These are phyloP conservation scores for Aristolochia californica DNA, from an alignment of 164 flowering plant genomes.

Conservation along the genomic window DNA sequence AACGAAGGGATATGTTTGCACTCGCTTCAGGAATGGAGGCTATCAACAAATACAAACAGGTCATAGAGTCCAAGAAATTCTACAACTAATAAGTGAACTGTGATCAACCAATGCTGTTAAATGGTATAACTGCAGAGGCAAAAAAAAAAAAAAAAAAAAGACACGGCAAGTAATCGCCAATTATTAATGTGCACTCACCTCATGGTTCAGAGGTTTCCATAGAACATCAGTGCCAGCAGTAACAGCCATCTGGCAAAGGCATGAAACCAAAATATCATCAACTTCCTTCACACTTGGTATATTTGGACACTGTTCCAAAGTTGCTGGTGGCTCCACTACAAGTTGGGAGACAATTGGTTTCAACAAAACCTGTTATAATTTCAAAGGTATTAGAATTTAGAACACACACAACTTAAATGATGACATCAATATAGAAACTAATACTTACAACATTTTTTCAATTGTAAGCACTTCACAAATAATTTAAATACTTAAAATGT, in stretches of 20 bases:
- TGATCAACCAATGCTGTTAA: background rate
- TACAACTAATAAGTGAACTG: background rate
- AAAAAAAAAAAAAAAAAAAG: background rate
- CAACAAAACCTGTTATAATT: slow-evolving; percentile 44
- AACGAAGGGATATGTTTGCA: background rate
- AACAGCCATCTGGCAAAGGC: slow-evolving; percentile 91
- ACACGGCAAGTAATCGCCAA: background rate
- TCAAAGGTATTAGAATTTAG: background rate
- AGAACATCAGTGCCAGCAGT: slow-evolving; percentile 73
- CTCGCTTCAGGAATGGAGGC: background rate
- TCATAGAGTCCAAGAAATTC: background rate
- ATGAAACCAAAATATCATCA: slow-evolving; percentile 61
- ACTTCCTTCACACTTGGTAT: slow-evolving; percentile 60
- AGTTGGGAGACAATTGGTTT: slow-evolving; percentile 88
- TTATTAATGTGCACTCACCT: slow-evolving; percentile 31
- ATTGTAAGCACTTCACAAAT: too few species aligned
- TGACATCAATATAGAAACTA: too few species aligned
- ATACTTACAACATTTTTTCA: too few species aligned
- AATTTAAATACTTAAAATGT: too few species aligned
- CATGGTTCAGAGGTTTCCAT: slow-evolving; percentile 88
- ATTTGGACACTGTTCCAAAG: slow-evolving; percentile 30
- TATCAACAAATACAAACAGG: too few species aligned
- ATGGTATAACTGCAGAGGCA: background rate
- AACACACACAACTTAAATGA: background rate
- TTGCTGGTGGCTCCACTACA: slow-evolving; percentile 48